Base-by-base conservation (phyloP, 2,329 filamentous ascomycete species). In the Xylaria sp. region DNA sequence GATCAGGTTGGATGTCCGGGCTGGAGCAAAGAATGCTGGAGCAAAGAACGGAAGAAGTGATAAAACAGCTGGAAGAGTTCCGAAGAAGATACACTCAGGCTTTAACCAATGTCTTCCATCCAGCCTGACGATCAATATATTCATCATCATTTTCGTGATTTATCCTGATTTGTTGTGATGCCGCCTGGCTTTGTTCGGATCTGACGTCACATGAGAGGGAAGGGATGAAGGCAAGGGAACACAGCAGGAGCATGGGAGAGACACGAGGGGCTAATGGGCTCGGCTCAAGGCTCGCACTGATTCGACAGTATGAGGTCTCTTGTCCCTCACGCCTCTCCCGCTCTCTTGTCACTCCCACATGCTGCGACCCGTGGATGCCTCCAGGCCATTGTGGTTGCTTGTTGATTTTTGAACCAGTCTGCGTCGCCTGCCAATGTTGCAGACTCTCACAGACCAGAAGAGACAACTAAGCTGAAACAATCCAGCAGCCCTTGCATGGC, bases 151-250 rank as follows among this genome's bases (percentile, higher is more conserved):
- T 18, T 16, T 53, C 42, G 35, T 47, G 19, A 39, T 16, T 50
- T 30, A 35, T 10, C 46, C 13, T 47, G 39, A 30, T 58, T 23
- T 46, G 23, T 18, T 30, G n/a, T 39, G 23, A 50, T 50, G 44
- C 10, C 42, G 8, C 13, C 23, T 53, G 46, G n/a, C 37, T 47
- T 16, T 13, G n/a, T 47, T 18, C 35, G 6, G 47, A 8, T 16
- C 18, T 61, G 59, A 61, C 59, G 59, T 61, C 59, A 61, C 51
- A 5, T 37, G 7, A 5, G 44, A 51, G 18, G 13, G 9, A 54
- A 7, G 7, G 51, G 30, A 16, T 11, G n/a, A 16, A 49, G 37
- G 23, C 37, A 16, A 18, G 48, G 47, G 34, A 11, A 30, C 51
- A 54, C 52, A 37, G n/a, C 52, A 53, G 37, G 37, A 42, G 11